Evolutionary conservation across 108 stramenopile species (phyloP).

Genomic region (Cyclotella choctawhatcheeana): DNA sequence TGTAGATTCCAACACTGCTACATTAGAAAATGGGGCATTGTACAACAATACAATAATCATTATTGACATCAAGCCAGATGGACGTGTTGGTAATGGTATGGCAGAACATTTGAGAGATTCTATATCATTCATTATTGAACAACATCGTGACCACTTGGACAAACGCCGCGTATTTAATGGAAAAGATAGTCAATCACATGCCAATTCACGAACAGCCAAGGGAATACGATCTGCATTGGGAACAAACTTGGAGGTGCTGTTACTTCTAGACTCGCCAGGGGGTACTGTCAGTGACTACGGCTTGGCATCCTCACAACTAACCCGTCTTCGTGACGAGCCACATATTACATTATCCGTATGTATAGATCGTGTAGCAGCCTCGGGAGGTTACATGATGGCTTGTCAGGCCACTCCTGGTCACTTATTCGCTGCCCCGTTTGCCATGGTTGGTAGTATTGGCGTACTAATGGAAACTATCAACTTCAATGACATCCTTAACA

Average conservation of each 20-base stretch:
- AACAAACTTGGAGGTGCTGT: constrained; percentile 62
- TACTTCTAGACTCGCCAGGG: constrained; percentile 71
- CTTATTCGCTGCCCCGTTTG: constrained; percentile 82
- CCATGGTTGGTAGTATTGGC: constrained; percentile 80
- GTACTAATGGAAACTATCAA: constrained; percentile 79
- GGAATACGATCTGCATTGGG: constrained; percentile 46
- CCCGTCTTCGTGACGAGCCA: constrained; percentile 58
- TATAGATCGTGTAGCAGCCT: constrained; percentile 70
- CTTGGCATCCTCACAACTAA: constrained; percentile 73
- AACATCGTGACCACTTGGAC: constrained; percentile 61
- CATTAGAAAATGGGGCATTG: constrained; percentile 27
- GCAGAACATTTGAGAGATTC: constrained; percentile 65
- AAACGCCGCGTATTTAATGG: constrained; percentile 24
- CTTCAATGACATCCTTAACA: constrained; percentile 60
- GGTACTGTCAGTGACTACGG: constrained; percentile 80
- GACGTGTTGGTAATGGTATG: constrained; percentile 47
- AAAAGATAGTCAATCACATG: constrained; percentile 14
- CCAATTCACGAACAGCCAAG: constrained; percentile 19
- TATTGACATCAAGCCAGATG: constrained; percentile 58
- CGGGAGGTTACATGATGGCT: constrained; percentile 85
- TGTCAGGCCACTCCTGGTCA: constrained; percentile 66
- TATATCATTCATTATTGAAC: constrained; percentile 66
- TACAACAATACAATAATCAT: constrained; percentile 73
- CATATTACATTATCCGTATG: constrained; percentile 58
- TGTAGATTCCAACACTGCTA: constrained; percentile 1